These are phyloP conservation scores for Mycena belliarum DNA, from an alignment of 768 basidiomycete species.

Conservation along the genomic window DNA sequence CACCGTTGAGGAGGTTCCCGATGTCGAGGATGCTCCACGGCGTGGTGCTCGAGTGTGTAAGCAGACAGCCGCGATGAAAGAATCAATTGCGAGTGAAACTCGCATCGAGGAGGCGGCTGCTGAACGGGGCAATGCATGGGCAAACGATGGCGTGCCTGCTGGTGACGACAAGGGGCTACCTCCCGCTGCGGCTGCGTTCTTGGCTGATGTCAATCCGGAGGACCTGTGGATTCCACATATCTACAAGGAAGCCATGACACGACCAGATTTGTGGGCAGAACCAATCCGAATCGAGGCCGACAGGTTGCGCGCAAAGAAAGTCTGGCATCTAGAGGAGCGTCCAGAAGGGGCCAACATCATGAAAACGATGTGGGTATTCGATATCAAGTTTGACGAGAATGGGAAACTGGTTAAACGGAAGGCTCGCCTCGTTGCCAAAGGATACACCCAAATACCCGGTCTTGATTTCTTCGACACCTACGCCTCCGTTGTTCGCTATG, in stretches of 20 bases:
- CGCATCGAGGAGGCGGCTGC: neutral
- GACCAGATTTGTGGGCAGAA: neutral
- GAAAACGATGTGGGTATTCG: slow-evolving; percentile 25
- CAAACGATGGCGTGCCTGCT: neutral
- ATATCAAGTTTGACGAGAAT: slow-evolving; percentile 29
- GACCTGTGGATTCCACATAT: neutral
- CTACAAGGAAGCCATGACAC: neutral
- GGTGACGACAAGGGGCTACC: neutral
- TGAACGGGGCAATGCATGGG: neutral
- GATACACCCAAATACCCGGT: slow-evolving; percentile 36
- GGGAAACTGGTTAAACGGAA: slow-evolving; percentile 32
- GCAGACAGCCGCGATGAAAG: neutral
- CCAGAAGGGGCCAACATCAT: neutral
- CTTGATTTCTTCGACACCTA: slow-evolving; percentile 29
- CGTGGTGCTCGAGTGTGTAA: neutral
- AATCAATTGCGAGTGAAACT: neutral
- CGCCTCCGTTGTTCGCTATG: slow-evolving; percentile 6
- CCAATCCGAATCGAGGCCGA: neutral
- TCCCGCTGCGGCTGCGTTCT: too few species aligned
- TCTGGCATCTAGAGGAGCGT: slow-evolving; percentile 14
- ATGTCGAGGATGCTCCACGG: neutral
- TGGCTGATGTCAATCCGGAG: neutral
- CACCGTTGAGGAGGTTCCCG: too few species aligned
- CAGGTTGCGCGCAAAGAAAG: slow-evolving; percentile 12
- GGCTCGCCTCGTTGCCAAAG: slow-evolving; percentile 43